Evolutionary conservation across 306 rosid genomes (phyloP).

Genomic region (Luffa aegyptiaca): DNA sequence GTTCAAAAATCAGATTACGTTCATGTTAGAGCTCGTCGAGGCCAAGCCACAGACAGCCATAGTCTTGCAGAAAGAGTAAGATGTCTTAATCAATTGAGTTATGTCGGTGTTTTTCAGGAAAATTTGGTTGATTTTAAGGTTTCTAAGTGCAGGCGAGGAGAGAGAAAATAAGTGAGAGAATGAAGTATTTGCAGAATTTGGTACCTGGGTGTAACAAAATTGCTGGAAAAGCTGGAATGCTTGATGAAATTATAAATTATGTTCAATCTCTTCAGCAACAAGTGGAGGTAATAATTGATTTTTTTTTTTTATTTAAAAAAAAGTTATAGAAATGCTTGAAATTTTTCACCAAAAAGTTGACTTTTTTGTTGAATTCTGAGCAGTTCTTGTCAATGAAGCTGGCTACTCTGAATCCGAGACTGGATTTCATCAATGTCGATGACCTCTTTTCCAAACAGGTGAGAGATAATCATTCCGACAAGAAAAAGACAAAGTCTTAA

Average conservation of each 20-base stretch:
- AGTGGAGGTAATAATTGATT: constrained; percentile 42
- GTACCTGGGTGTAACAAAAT: constrained; percentile 95
- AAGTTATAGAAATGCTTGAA: background rate
- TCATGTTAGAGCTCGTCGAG: constrained; percentile 87
- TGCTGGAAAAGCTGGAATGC: constrained; percentile 94
- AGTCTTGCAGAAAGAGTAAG: constrained; percentile 89
- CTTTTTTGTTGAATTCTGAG: background rate
- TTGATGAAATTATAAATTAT: constrained; percentile 90
- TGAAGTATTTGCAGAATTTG: constrained; percentile 86
- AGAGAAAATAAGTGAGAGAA: constrained; percentile 86
- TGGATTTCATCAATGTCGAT: constrained; percentile 61
- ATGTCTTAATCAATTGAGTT: too few species aligned
- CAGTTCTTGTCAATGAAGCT: constrained; percentile 94
- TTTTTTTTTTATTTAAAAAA: too few species aligned
- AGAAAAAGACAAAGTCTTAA: background rate
- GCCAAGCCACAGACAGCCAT: constrained; percentile 92
- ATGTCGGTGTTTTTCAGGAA: too few species aligned
- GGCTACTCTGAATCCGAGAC: constrained; percentile 73
- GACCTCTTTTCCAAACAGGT: constrained; percentile 71
- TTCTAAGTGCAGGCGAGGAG: constrained; percentile 57
- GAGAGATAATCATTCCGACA: background rate
- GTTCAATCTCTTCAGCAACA: constrained; percentile 81
- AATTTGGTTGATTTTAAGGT: too few species aligned
- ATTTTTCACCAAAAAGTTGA: background rate
- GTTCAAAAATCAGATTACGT: constrained; percentile 61